Evolutionary conservation across 2,329 filamentous ascomycete species (phyloP).

Genomic region (Botrytis elliptica): DNA sequence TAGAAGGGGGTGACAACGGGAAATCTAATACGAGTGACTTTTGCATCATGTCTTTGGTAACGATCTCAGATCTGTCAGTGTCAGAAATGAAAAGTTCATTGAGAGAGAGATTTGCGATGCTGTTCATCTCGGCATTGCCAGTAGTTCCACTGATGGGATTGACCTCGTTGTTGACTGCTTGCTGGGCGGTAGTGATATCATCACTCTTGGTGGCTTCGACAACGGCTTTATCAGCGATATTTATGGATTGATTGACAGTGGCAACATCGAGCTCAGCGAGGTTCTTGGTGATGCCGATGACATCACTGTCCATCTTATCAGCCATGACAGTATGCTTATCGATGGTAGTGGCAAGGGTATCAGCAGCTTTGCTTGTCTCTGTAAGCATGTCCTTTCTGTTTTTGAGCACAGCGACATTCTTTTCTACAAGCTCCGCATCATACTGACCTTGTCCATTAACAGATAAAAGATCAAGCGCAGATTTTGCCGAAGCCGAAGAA

Average conservation of each 20-base stretch:
- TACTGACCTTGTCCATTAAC: background rate
- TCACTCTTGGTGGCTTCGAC: accelerated
- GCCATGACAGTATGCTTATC: background rate
- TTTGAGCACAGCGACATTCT: accelerated
- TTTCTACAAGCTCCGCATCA: background rate
- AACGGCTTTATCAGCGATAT: background rate
- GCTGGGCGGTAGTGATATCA: background rate
- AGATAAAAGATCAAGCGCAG: background rate
- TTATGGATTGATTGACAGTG: accelerated
- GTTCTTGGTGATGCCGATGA: background rate
- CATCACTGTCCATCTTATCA: background rate
- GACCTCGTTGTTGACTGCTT: background rate
- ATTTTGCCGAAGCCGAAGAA: background rate
- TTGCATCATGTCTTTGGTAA: background rate
- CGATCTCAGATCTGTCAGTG: background rate
- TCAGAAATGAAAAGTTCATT: background rate
- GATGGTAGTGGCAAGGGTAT: background rate
- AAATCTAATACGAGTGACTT: background rate
- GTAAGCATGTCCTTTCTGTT: too few species aligned
- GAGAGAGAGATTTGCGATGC: background rate
- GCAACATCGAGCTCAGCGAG: background rate
- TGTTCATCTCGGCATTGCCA: background rate
- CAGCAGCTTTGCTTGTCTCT: background rate
- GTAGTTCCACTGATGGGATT: background rate
- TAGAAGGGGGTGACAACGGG: background rate